These are phyloP conservation scores for Fusarium setosum DNA, from an alignment of 2,329 filamentous ascomycete species.

Conservation along the genomic window DNA sequence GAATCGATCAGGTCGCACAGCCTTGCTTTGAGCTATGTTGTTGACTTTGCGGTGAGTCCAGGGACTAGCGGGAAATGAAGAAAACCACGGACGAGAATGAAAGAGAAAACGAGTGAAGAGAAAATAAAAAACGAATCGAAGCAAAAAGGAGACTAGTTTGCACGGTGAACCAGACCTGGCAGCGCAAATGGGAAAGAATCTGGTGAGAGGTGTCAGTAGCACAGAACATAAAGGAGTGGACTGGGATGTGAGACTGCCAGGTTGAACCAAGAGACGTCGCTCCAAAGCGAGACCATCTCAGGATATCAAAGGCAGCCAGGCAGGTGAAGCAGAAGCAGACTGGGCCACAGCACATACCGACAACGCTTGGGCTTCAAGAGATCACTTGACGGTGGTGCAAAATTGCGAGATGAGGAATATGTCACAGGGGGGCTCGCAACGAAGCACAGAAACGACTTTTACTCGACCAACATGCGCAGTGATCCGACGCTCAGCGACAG, in stretches of 20 bases:
- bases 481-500: conserved; percentile 25
- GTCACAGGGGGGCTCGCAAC: conserved; percentile 32
- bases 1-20: conserved; percentile 37
- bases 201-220: conserved; percentile 34
- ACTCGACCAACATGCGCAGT: conserved; percentile 19
- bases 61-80: conserved; percentile 5
- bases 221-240: conserved; percentile 15
- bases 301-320: neutral
- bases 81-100: conserved; percentile 15
- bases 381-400: conserved; percentile 9
- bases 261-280: conserved; percentile 29
- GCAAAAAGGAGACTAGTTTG: conserved; percentile 33
- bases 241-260: conserved; percentile 20
- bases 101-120: conserved; percentile 31
- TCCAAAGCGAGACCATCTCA: conserved; percentile 18
- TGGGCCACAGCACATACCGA: conserved; percentile 20
- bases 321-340: conserved; percentile 7
- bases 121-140: conserved; percentile 33
- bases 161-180: conserved; percentile 42
- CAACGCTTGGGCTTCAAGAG: conserved; percentile 17
- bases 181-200: conserved; percentile 33
- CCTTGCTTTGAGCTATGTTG: conserved; percentile 1
- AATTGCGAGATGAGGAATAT: conserved; percentile 10
- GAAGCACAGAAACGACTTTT: conserved; percentile 35
- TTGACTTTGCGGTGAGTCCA: conserved; percentile 29